These are phyloP conservation scores for Blastobotrys persicus DNA, from an alignment of 1,139 yeast genomes.

Conservation along the genomic window DNA sequence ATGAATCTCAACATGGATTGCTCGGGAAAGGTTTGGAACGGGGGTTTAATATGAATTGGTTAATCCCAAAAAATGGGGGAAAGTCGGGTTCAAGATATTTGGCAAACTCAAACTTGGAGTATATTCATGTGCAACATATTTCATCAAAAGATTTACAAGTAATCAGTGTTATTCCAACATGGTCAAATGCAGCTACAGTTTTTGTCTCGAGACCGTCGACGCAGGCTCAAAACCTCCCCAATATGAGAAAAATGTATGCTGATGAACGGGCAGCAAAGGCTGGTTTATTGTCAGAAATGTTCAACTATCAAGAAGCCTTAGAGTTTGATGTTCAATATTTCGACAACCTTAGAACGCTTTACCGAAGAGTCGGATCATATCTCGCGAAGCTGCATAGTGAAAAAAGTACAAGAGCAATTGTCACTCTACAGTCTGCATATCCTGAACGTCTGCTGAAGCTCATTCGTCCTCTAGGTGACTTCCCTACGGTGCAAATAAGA, in stretches of 20 bases:
- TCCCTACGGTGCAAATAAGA: constrained; percentile 62
- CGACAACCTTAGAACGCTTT: constrained; percentile 25
- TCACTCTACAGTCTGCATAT: constrained; percentile 74
- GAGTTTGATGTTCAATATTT: constrained; percentile 21
- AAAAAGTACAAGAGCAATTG: constrained; percentile 61
- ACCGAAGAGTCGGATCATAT: constrained; percentile 38
- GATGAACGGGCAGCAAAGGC: constrained; percentile 29
- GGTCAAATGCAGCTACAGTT: constrained; percentile 54
- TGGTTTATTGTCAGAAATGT: constrained; percentile 26
- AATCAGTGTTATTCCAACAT: constrained; percentile 63
- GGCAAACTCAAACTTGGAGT: constrained; percentile 51
- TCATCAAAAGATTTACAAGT: constrained; percentile 76
- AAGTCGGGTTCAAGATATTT: constrained; percentile 44
- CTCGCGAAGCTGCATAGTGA: constrained; percentile 63
- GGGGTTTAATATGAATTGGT: constrained; percentile 71
- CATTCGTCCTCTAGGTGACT: constrained; percentile 42
- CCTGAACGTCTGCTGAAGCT: constrained; percentile 37
- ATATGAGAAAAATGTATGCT: constrained; percentile 52
- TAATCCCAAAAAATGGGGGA: constrained; percentile 31
- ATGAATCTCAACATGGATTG: constrained; percentile 63
- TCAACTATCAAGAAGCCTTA: constrained; percentile 28
- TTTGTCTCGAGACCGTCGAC: constrained; percentile 68
- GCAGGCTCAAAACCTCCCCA: constrained; percentile 65
- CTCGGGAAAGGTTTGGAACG: constrained; percentile 83
- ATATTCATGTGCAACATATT: constrained; percentile 68